Conservation (phyloP, 1,284 basidiomycete genomes). For the Rhizopogon parksii region DNA sequence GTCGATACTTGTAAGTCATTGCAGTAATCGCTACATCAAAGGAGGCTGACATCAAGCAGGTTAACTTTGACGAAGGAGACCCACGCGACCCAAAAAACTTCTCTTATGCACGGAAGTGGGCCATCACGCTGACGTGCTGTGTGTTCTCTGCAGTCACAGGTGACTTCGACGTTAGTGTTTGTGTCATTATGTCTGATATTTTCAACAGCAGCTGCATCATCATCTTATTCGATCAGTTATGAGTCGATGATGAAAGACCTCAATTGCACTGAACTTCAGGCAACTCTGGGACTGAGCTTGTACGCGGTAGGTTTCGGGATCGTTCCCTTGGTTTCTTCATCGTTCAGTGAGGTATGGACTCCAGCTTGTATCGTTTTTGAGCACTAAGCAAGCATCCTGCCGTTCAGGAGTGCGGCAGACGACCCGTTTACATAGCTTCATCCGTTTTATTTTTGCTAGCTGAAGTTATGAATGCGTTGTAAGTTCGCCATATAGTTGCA, state of each 20-base stretch:
- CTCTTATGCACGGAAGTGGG: constrained; percentile 20
- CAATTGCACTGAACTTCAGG: constrained; percentile 28
- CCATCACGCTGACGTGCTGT: constrained; percentile 20
- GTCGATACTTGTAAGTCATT: neutral
- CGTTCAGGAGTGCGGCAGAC: constrained; percentile 38
- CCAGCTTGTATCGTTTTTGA: neutral
- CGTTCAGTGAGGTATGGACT: constrained; percentile 36
- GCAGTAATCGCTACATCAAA: neutral
- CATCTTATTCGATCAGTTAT: constrained; percentile 35
- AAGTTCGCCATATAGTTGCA: constrained; percentile 16
- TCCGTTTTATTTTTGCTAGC: constrained; percentile 32
- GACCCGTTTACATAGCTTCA: constrained; percentile 39
- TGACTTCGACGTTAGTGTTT: neutral
- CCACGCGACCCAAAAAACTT: constrained; percentile 21
- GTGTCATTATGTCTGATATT: constrained; percentile 6
- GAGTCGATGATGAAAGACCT: constrained; percentile 38
- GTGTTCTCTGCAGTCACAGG: constrained; percentile 15
- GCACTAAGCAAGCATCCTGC: neutral
- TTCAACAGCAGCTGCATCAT: constrained; percentile 25
- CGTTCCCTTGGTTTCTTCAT: constrained; percentile 40
- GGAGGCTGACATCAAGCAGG: constrained; percentile 8
- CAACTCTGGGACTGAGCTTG: constrained; percentile 32
- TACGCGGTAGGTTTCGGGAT: constrained; percentile 43
- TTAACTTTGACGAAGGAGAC: constrained; percentile 24
- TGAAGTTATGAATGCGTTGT: constrained; percentile 37